Evolutionary conservation across 2,329 filamentous ascomycete genomes (phyloP), one percentile per base, ranked within the genome.

Genomic region (Tolypocladium nubicola): DNA sequence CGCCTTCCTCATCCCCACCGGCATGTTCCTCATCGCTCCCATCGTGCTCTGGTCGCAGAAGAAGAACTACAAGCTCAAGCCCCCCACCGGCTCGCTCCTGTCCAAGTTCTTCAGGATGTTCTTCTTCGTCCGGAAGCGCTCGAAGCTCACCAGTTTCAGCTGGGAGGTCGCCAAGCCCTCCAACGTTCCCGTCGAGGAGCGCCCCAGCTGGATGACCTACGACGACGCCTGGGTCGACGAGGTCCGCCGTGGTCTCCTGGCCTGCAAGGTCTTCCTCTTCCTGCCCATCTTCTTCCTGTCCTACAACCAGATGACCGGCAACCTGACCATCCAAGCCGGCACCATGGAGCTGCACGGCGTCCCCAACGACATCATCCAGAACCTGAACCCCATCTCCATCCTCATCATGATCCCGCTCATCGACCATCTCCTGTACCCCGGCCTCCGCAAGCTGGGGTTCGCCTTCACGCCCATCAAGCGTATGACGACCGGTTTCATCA

Each of bases 161-260:
- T 90, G 87, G 84, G 83, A 89, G 33, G 67, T 75, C 4, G 83
- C 84, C 59, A 89, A 88, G 73, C 88, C 88, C 3, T 87, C 83
- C 67, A 74, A 76, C 40, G 76, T 89, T 7, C 73, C 79, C 11
- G 73, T 78, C 41, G 70, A 69, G 1, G 68, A 77, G 61, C 84
- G 84, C 56, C 88, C 88, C 0, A 45, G 57, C 0, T 92, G 87
- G 87, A 91, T 92, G 86, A 88, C 85, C 0, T 91, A 90, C 63
- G 88, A 93, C 61, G 89, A 93, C 63, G 82, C 83, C 55, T 93
- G 88, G 88, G 88, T 93, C 39, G 88, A 90, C 67, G 87, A 92
- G 67, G 84, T 91, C 53, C 78, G 79, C 55, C 85, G 88, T 71
- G 88, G 87, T 60, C 75, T 88, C 57, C 77, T 80, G 64, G 86